Base-by-base conservation (phyloP, 2,329 filamentous ascomycete genomes). In the Blastomyces silverae region DNA sequence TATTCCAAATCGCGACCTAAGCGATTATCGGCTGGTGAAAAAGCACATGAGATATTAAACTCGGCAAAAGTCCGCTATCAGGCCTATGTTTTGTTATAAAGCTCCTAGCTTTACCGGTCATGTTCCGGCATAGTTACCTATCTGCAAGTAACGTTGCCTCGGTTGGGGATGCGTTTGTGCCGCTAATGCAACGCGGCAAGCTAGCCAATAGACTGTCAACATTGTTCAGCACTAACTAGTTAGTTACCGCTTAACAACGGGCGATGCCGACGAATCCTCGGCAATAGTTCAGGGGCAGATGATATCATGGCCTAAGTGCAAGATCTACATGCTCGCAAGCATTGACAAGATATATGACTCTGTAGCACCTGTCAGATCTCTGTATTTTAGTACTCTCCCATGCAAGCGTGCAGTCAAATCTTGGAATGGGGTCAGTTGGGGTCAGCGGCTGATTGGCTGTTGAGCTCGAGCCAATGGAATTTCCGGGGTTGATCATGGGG, bases 401-500 rank as follows among this genome's bases (percentile, higher is more conserved):
- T 34, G 5, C 34, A 37, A 37, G 17, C 15, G 13, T 46, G 20
- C 44, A 48, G 44, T 10, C 20, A 1, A 48, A 7, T 48, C 1
- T 48, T n/a, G 10, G 22, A 20, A 4, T n/a, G 28, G 0, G 11
- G 10, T n/a, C n/a, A 25, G 3, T 17, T 31, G 31, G n/a, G n/a
- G n/a, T n/a, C n/a, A n/a, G n/a, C n/a, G n/a, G 31, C 17, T 44
- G 37, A 59, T 59, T 59, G 56, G 37, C 22, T 59, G 34, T 37
- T 25, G 56, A 22, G 4, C 44, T 50, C 25, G 42, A 37, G 28
- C 59, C 59, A 61, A 61, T 50, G 42, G 58, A 37, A 7, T 50
- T 61, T 25, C 59, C 28, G 3, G 44, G n/a, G 58, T 61, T 17
- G 15, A 48, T 60, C 58, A 60, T 60, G 58, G 22, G 42, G 48